Percentiles rank a stretch among this genome's conserved stretches.
Conservation (phyloP, 306 rosid genomes). For the Trifolium repens region DNA sequence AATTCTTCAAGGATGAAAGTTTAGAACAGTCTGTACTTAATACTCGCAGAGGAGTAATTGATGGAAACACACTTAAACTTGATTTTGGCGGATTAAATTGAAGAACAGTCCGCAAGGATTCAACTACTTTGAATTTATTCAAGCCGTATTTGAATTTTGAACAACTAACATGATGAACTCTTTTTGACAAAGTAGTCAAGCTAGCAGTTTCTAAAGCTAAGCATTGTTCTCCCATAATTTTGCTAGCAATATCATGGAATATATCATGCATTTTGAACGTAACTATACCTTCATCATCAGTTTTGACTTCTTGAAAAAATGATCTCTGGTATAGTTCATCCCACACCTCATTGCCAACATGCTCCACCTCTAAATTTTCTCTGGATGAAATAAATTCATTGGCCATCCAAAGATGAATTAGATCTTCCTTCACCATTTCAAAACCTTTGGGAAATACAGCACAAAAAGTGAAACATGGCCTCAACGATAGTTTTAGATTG, state of each 20-base stretch:
- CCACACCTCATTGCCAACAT: neutral
- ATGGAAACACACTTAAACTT: neutral
- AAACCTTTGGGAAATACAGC: neutral
- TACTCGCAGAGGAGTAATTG: neutral
- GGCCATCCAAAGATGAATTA: neutral
- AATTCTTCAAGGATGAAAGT: neutral
- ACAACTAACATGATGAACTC: neutral
- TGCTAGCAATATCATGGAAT: neutral
- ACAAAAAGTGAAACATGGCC: neutral
- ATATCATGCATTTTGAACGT: neutral
- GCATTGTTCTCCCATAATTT: neutral
- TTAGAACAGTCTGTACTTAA: neutral
- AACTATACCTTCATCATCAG: neutral
- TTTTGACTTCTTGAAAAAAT: neutral
- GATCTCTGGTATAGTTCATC: neutral
- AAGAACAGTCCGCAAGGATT: neutral
- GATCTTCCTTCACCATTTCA: neutral
- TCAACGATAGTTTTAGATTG: neutral
- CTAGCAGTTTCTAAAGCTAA: too few species aligned
- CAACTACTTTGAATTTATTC: neutral
- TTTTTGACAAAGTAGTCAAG: neutral
- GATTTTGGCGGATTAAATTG: neutral
- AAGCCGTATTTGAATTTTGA: neutral
- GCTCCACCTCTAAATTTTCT: neutral
- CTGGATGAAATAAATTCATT: neutral